Evolutionary conservation across 1,139 yeast species (phyloP).

Genomic region (Scheffersomyces illinoinensis): DNA sequence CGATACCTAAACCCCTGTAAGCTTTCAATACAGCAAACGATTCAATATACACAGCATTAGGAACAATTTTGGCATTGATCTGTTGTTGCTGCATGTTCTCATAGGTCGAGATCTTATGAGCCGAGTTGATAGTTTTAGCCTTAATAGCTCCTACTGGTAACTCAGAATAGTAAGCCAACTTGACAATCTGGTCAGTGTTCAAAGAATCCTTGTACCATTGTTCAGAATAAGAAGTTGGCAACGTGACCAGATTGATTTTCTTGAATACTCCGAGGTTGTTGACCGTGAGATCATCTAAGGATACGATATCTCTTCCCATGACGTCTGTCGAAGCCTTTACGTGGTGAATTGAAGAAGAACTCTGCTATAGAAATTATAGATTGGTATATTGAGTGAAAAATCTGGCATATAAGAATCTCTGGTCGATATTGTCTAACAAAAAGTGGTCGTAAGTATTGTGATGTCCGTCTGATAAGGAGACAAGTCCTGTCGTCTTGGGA

Average conservation of each 20-base stretch:
- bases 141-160: slow-evolving; percentile 73
- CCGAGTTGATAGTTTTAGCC: slow-evolving; percentile 44
- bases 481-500: not conserved
- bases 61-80: slow-evolving; percentile 35
- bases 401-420: not conserved
- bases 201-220: slow-evolving; percentile 46
- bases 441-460: not conserved
- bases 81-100: slow-evolving; percentile 26
- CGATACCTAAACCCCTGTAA: slow-evolving; percentile 64
- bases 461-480: not conserved
- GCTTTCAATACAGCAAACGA: slow-evolving; percentile 64
- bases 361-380: not conserved
- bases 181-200: slow-evolving; percentile 33
- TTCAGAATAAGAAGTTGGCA: slow-evolving; percentile 46
- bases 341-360: not conserved
- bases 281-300: slow-evolving; percentile 56
- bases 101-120: slow-evolving; percentile 22
- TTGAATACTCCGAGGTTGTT: slow-evolving; percentile 57
- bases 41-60: slow-evolving; percentile 62
- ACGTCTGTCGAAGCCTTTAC: not conserved
- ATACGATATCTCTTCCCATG: slow-evolving; percentile 38
- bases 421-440: not conserved
- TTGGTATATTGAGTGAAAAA: not conserved
- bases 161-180: slow-evolving; percentile 58
- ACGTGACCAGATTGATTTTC: slow-evolving; percentile 44